Evolutionary conservation across 495 filamentous ascomycete species (phyloP).

Genomic region (Annulohypoxylon maeteangense): DNA sequence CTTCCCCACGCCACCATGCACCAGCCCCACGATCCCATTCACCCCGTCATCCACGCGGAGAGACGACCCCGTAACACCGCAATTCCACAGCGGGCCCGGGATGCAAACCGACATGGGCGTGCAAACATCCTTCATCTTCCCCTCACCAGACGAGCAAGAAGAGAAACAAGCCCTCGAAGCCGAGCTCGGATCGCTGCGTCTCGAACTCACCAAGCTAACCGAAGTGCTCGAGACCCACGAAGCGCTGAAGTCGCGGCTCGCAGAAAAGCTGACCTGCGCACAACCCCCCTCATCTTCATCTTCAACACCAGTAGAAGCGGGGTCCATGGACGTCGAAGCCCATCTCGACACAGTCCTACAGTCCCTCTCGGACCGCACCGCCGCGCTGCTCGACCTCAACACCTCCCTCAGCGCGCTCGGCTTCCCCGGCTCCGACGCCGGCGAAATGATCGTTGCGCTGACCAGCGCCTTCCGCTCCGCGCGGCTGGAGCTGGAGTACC

Average conservation of each 20-base stretch:
- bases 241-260: constrained; percentile 46
- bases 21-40: constrained; percentile 51
- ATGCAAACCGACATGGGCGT: constrained; percentile 41
- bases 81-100: constrained; percentile 45
- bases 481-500: constrained; percentile 72
- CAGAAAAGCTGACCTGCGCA: constrained; percentile 44
- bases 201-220: constrained; percentile 54
- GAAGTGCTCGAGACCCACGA: constrained; percentile 53
- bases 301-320: background rate
- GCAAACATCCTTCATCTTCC: constrained; percentile 33
- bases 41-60: constrained; percentile 39
- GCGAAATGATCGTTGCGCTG: constrained; percentile 65
- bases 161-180: constrained; percentile 54
- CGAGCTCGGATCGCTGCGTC: constrained; percentile 52
- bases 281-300: background rate
- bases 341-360: constrained; percentile 50
- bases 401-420: constrained; percentile 61
- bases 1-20: constrained; percentile 63
- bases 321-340: constrained; percentile 46
- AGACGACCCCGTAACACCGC: constrained; percentile 52
- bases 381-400: constrained; percentile 50
- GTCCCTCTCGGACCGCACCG: constrained; percentile 53
- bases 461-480: constrained; percentile 68
- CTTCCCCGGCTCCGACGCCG: constrained; percentile 60
- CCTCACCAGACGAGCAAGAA: constrained; percentile 57